Base-by-base conservation (phyloP, 306 rosid genomes). In the Vicia faba region DNA sequence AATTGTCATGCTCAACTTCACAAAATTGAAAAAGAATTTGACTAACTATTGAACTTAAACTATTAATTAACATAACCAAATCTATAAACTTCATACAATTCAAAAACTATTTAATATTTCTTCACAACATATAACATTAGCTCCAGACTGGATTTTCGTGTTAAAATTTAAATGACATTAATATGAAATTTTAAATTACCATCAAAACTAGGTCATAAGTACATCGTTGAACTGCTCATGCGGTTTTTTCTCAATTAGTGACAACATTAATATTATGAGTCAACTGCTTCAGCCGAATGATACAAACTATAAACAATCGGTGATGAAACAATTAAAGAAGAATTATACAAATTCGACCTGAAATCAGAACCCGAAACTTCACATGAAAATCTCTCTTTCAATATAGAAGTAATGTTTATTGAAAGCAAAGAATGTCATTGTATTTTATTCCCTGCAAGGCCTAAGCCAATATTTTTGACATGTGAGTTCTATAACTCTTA, bases 401-500 rank as follows among this genome's bases (percentile, higher is more conserved):
- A 60, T 66, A 35, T 11, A 3, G n/a, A 12, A 53, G n/a, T 39
- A 38, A 16, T 57, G 56, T 63, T 74, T 58, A 58, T 68, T 56
- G 67, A 31, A 75, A 68, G 19, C 55, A 58, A 57, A 62, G 57
- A 16, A 66, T 49, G 72, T n/a, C 58, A 35, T 40, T 63, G 63
- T 44, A 28, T 79, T 61, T 53, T 62, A 69, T 45, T 67, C 46
- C 48, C 57, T 35, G 67, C 23, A 55, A 46, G 65, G 28, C 14
- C 16, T 4, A 68, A 69, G 68, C 60, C 43, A 55, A 36, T 8
- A 26, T 13, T 55, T 23, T 76, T 63, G 36, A 64, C 43, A 57
- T 50, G 54, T 63, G 36, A 35, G 66, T 16, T 20, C 29, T 64
- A 50, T 33, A 56, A 70, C 15, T 57, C 95, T 83, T 80, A 93